phyloP scores from a whole-genome alignment of 2,329 filamentous ascomycete species.

The Alternaria sp. region DNA sequence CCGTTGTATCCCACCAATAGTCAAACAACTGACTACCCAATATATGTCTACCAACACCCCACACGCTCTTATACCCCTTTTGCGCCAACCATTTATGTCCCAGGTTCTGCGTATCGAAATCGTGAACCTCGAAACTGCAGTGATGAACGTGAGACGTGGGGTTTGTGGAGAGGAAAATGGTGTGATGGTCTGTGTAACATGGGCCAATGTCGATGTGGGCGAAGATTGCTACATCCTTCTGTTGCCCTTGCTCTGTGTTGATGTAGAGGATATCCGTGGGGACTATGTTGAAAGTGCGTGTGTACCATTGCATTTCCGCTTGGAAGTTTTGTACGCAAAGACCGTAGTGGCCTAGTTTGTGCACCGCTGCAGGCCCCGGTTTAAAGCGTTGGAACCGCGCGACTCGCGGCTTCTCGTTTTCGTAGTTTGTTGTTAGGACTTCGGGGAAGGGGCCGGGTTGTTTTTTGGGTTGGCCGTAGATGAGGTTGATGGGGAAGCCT shows the following conservation, averaged over 20 bases:
- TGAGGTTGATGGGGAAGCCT: slow-evolving; percentile 65
- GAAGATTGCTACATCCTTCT: slow-evolving; percentile 59
- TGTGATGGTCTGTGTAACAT: slow-evolving; percentile 63
- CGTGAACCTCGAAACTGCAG: slow-evolving; percentile 71
- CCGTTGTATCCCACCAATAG: slow-evolving; percentile 72
- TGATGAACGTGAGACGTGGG: slow-evolving; percentile 67
- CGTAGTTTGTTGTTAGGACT: slow-evolving; percentile 58
- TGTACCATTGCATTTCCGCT: slow-evolving; percentile 56
- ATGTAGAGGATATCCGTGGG: slow-evolving; percentile 58
- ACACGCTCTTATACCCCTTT: slow-evolving; percentile 70
- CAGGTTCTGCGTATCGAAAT: slow-evolving; percentile 74
- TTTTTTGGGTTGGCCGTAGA: slow-evolving; percentile 62
- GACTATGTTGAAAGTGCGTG: slow-evolving; percentile 57
- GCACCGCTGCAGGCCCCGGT: slow-evolving; percentile 59
- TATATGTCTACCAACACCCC: slow-evolving; percentile 76
- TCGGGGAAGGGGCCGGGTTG: slow-evolving; percentile 58
- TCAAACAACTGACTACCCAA: slow-evolving; percentile 77
- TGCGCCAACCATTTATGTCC: slow-evolving; percentile 73
- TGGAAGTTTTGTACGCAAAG: slow-evolving; percentile 53
- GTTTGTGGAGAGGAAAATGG: slow-evolving; percentile 60
- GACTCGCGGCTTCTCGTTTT: slow-evolving; percentile 55
- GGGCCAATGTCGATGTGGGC: slow-evolving; percentile 63
- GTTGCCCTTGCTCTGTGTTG: slow-evolving; percentile 15
- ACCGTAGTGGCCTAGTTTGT: slow-evolving; percentile 62
- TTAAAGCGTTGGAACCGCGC: slow-evolving; percentile 64